Conservation (phyloP, 2,329 filamentous ascomycete genomes). For the Beauveria asiatica region DNA sequence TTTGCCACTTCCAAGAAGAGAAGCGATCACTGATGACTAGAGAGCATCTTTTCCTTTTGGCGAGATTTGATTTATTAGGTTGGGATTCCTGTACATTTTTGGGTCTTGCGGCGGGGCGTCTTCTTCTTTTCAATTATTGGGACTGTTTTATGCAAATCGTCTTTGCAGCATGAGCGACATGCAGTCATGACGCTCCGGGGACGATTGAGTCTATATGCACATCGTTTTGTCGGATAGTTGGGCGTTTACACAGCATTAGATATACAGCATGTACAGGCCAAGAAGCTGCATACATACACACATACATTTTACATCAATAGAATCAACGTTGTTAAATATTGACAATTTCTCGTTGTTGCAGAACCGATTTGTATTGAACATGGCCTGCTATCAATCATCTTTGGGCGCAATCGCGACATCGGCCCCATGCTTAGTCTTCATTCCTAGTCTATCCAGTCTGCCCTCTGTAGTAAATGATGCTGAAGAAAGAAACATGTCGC, state of each 20-base stretch:
- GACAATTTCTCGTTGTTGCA: too few species aligned
- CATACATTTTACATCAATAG: background rate
- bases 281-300: background rate
- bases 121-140: background rate
- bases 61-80: too few species aligned
- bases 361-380: too few species aligned
- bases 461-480: background rate
- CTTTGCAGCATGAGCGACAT: background rate
- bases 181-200: background rate
- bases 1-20: conserved; percentile 19
- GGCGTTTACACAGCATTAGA: background rate
- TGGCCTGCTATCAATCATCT: too few species aligned
- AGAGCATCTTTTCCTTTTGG: background rate
- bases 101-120: background rate
- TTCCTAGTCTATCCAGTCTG: background rate
- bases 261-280: background rate
- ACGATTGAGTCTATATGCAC: background rate
- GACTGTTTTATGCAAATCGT: background rate
- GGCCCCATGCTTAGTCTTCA: background rate
- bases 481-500: background rate
- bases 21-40: background rate
- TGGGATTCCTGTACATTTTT: background rate
- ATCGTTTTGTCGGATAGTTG: background rate
- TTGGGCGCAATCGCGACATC: too few species aligned
- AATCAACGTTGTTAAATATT: background rate